Percentiles rank a stretch among this genome's conserved stretches.
Conservation (phyloP, 208 protist genomes). For the Herpetomonas tarakana region DNA sequence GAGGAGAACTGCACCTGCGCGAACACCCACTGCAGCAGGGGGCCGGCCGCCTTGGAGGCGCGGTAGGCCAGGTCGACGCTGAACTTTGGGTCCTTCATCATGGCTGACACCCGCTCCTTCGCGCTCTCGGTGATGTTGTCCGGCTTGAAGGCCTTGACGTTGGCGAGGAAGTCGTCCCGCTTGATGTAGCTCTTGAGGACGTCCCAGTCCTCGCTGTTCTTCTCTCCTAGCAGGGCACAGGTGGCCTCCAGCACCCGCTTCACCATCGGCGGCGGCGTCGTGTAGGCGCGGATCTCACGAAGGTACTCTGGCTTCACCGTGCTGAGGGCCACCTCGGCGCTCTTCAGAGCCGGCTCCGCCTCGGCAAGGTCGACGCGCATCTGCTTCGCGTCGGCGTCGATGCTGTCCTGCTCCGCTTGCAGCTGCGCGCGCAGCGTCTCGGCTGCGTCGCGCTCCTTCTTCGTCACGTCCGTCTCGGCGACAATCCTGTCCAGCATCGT, state of each 20-base stretch:
- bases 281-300: constrained; percentile 96
- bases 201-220: constrained; percentile 90
- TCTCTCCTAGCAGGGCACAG: constrained; percentile 80
- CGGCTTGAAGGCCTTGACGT: constrained; percentile 95
- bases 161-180: constrained; percentile 93
- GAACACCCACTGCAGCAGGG: constrained; percentile 96
- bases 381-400: constrained; percentile 55
- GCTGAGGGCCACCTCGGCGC: constrained; percentile 95
- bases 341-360: constrained; percentile 92
- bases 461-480: constrained; percentile 77
- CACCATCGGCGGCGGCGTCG: constrained; percentile 95
- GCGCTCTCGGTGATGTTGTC: constrained; percentile 71
- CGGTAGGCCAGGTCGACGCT: constrained; percentile 93
- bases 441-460: constrained; percentile 75
- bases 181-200: constrained; percentile 91
- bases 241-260: constrained; percentile 94
- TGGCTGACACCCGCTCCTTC: constrained; percentile 49
- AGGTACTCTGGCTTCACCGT: constrained; percentile 96
- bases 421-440: constrained; percentile 75
- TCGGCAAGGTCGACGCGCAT: constrained; percentile 80
- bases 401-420: constrained; percentile 79
- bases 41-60: constrained; percentile 96
- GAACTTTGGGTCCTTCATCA: constrained; percentile 92
- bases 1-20: constrained; percentile 95
- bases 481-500: constrained; percentile 87